A percentile compares a stretch with the other conserved stretches of the same genome.
Conservation (phyloP, 768 basidiomycete species). For the Kwoniella heveanensis region DNA sequence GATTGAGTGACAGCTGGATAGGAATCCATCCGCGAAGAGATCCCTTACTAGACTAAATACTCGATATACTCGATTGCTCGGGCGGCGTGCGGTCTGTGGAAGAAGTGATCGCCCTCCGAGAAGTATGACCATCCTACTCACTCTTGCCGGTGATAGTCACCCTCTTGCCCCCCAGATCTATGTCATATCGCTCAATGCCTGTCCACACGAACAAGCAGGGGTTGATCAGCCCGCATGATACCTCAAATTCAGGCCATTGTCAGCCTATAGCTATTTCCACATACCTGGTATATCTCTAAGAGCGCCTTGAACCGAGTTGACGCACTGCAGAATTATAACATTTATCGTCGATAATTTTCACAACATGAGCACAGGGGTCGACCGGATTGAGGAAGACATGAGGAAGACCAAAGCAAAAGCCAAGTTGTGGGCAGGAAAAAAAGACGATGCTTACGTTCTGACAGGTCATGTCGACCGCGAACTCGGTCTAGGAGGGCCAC, state of each 20-base stretch:
- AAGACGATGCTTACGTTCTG: slow-evolving; percentile 40
- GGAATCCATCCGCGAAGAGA: too few species aligned
- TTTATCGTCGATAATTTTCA: too few species aligned
- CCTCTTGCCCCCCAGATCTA: slow-evolving; percentile 52
- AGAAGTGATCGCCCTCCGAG: too few species aligned
- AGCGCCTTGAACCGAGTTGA: slow-evolving; percentile 45
- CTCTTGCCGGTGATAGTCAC: slow-evolving; percentile 53
- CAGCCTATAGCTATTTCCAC: background rate
- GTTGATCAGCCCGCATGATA: slow-evolving; percentile 4
- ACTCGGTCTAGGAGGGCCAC: slow-evolving; percentile 47
- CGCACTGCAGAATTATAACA: slow-evolving; percentile 46
- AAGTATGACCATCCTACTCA: slow-evolving; percentile 26
- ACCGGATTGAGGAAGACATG: too few species aligned
- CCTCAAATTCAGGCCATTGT: too few species aligned
- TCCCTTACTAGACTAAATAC: too few species aligned
- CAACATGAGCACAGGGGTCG: too few species aligned
- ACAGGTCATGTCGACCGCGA: slow-evolving; percentile 57
- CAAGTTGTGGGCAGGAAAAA: too few species aligned
- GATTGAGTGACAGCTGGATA: too few species aligned
- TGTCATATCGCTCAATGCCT: slow-evolving; percentile 54
- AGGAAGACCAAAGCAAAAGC: too few species aligned
- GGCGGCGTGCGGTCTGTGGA: too few species aligned
- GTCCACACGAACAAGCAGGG: background rate
- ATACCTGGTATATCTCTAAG: slow-evolving; percentile 39
- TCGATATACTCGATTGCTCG: too few species aligned